Evolutionary conservation across 371 early-diverging fungal species (phyloP), one percentile per base, ranked within the genome.

Genomic region (Apophysomyces sp.): DNA sequence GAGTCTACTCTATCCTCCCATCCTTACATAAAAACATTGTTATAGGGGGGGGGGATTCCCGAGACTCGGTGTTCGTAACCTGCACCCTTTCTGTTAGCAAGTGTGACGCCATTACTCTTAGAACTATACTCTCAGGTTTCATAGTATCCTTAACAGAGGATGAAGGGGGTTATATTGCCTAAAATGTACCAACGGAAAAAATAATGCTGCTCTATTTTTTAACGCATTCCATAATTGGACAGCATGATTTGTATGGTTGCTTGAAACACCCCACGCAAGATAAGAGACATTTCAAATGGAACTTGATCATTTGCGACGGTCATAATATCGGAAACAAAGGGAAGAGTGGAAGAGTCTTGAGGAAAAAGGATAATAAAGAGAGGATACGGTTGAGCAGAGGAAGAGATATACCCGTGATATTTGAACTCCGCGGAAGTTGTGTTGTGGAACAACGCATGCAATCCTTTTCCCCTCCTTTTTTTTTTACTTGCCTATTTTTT

Each of bases 401-500:
- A 37, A 37, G 37, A 11, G 11, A n/a, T n/a, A 44, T 44, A 2
- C 7, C 11, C 9, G 49, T 16, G 24, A 21, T 44, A 26, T 44
- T 44, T 21, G 18, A 44, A 44, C 49, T 44, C 49, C 49, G 49
- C 34, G 21, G 4, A 5, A 18, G 49, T 21, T 16, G 24, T 44
- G n/a, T n/a, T 21, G 49, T 44, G 49, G 49, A 44, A 44, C 49
- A 44, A 26, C 49, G 49, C 49, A 44, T 44, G 49, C 21, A 44
- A 21, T 21, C 49, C 49, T 44, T 61, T 34, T 34, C 24, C 24
- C 41, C 58, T 28, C 26, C 58, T 21, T 57, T 53, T 52, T 49
- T 40, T n/a, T 55, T 41, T 51, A 36, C 21, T 7, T 54, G 21
- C 34, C 9, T 57, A 29, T 39, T 37, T 62, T 62, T 57, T 52